phyloP scores from a whole-genome alignment of 306 rosid genomes.

The Citrullus amarus region DNA sequence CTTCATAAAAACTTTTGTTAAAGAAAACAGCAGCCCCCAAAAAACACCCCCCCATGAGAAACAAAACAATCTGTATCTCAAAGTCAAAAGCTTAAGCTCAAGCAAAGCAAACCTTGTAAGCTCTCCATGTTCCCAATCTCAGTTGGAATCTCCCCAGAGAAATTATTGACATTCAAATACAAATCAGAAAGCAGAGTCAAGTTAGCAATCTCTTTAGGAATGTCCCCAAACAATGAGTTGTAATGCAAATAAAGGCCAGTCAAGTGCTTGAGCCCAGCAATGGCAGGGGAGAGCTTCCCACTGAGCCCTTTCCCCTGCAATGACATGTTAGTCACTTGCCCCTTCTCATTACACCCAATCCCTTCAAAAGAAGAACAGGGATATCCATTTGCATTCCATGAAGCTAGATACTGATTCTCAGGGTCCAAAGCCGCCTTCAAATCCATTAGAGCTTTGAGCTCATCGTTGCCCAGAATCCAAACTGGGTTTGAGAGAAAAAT shows the following conservation, averaged over 20 bases:
- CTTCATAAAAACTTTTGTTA: background rate
- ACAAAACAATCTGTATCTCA: background rate
- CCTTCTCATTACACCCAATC: constrained; percentile 37
- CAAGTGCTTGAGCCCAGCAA: constrained; percentile 32
- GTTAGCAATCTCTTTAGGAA: constrained; percentile 29
- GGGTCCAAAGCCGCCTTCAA: constrained; percentile 43
- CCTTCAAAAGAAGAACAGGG: constrained; percentile 45
- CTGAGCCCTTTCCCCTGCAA: constrained; percentile 40
- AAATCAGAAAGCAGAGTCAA: constrained; percentile 28
- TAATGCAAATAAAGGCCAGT: constrained; percentile 43
- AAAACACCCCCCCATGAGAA: background rate
- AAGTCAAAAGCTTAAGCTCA: background rate
- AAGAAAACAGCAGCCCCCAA: background rate
- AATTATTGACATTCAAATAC: constrained; percentile 39
- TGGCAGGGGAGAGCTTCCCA: constrained; percentile 30
- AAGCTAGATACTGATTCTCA: constrained; percentile 21
- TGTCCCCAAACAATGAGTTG: constrained; percentile 31
- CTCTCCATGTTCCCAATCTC: constrained; percentile 29
- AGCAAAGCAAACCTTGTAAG: constrained; percentile 30
- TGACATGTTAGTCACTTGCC: constrained; percentile 33
- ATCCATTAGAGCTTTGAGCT: constrained; percentile 25
- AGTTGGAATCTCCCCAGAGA: constrained; percentile 33
- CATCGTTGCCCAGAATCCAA: constrained; percentile 2
- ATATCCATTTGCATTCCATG: constrained; percentile 25
- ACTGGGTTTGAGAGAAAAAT: constrained; percentile 14